phyloP scores from a whole-genome alignment of 148 eudicot species.

The Nepenthes gracilis region DNA sequence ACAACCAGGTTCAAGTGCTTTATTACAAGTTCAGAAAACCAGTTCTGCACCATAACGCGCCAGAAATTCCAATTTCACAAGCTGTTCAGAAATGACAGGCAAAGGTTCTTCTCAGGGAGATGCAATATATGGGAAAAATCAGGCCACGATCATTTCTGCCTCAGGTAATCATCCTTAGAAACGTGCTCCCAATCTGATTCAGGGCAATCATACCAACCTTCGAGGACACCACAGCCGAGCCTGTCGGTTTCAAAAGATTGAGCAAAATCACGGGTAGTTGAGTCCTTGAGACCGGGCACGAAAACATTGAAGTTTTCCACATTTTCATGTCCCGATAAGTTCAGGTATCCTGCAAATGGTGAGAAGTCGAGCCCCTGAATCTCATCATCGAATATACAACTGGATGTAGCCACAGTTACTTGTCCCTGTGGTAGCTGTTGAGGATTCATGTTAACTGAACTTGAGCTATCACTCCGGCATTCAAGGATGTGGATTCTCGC shows the following conservation, averaged over 20 bases:
- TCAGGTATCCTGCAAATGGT: neutral
- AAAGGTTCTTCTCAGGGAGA: neutral
- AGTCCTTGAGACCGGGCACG: neutral
- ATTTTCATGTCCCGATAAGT: neutral
- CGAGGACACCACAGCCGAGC: slow-evolving; percentile 19
- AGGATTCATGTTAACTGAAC: slow-evolving; percentile 12
- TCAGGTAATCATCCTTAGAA: slow-evolving; percentile 33
- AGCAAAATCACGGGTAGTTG: neutral
- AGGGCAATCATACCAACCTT: slow-evolving; percentile 40
- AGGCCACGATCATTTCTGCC: slow-evolving; percentile 13
- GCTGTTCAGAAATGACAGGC: neutral
- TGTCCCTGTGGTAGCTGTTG: neutral
- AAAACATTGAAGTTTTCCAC: neutral
- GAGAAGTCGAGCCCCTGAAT: neutral
- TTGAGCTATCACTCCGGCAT: slow-evolving; percentile 23
- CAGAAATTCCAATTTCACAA: slow-evolving; percentile 8
- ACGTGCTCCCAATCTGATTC: slow-evolving; percentile 87
- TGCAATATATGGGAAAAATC: neutral
- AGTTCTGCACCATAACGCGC: neutral
- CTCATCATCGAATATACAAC: neutral
- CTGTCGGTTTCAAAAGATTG: slow-evolving; percentile 7
- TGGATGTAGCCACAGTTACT: neutral
- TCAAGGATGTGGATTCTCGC: slow-evolving; percentile 52
- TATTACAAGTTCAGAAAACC: slow-evolving; percentile 8
- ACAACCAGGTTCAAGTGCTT: slow-evolving; percentile 3